These are phyloP conservation scores for Tuber aestivum DNA, from an alignment of 495 filamentous ascomycete genomes.

Conservation along the genomic window DNA sequence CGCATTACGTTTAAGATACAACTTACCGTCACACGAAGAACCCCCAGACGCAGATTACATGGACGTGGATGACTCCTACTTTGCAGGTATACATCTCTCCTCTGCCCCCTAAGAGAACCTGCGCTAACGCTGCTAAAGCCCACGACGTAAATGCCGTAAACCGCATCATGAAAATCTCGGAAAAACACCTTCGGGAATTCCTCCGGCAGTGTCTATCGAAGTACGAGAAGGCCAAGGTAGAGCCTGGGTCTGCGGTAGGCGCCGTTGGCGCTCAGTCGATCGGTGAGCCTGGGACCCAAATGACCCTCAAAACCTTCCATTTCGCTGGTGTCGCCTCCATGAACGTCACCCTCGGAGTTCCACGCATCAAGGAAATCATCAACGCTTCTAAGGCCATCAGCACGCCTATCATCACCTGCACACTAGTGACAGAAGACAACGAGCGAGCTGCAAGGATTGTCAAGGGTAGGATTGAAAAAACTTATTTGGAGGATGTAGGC, in stretches of 20 bases:
- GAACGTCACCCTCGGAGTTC: slow-evolving; percentile 97
- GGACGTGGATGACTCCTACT: slow-evolving; percentile 37
- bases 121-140: background rate
- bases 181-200: slow-evolving; percentile 64
- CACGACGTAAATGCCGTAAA: slow-evolving; percentile 49
- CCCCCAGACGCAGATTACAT: slow-evolving; percentile 35
- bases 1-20: slow-evolving; percentile 45
- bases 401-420: slow-evolving; percentile 86
- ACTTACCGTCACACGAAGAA: slow-evolving; percentile 19
- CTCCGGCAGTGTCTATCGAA: slow-evolving; percentile 77
- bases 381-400: slow-evolving; percentile 89
- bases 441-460: slow-evolving; percentile 75
- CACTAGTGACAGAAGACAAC: slow-evolving; percentile 61
- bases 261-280: slow-evolving; percentile 97
- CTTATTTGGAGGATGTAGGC: slow-evolving; percentile 61
- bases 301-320: slow-evolving; percentile 99
- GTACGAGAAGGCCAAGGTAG: slow-evolving; percentile 80
- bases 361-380: slow-evolving; percentile 99
- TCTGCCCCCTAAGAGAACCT: background rate
- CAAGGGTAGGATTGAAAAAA: slow-evolving; percentile 88
- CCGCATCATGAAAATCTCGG: slow-evolving; percentile 73
- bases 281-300: slow-evolving; percentile 96
- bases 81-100: slow-evolving; percentile 5
- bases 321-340: slow-evolving; percentile 99
- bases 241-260: slow-evolving; percentile 95